A percentile compares a stretch with the other conserved stretches of the same genome.
phyloP scores from a whole-genome alignment of 345 rosid species.

The Pistacia integerrima region DNA sequence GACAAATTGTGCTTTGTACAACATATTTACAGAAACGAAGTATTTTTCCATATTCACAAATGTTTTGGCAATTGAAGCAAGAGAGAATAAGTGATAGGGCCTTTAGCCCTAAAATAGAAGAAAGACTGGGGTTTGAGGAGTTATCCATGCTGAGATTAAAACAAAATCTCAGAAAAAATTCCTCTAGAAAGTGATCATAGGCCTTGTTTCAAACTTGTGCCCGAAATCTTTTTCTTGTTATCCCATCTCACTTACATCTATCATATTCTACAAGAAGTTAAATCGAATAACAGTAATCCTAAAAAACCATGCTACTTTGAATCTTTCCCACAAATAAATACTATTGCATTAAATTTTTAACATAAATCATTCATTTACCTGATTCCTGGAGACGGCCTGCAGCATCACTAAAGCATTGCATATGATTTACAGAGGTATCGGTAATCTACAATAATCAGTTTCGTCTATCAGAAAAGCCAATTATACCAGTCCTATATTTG shows the following conservation, averaged over 20 bases:
- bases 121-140: neutral
- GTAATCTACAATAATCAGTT: constrained; percentile 53
- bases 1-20: neutral
- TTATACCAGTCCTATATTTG: neutral
- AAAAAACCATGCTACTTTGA: neutral
- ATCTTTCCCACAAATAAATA: neutral
- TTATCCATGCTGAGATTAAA: neutral
- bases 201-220: neutral
- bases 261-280: neutral
- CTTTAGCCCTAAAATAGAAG: neutral
- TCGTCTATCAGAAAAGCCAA: neutral
- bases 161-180: neutral
- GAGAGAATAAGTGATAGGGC: neutral
- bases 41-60: neutral
- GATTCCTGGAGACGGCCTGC: constrained; percentile 81
- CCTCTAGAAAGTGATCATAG: neutral
- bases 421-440: constrained; percentile 70
- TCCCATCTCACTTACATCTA: neutral
- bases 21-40: constrained; percentile 9
- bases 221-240: neutral
- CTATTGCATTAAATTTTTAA: neutral
- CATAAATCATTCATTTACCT: constrained; percentile 35
- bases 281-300: neutral
- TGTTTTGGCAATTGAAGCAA: neutral
- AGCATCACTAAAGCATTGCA: constrained; percentile 83